phyloP scores from a whole-genome alignment of 768 basidiomycete species.

The Fomitopsis serialis region DNA sequence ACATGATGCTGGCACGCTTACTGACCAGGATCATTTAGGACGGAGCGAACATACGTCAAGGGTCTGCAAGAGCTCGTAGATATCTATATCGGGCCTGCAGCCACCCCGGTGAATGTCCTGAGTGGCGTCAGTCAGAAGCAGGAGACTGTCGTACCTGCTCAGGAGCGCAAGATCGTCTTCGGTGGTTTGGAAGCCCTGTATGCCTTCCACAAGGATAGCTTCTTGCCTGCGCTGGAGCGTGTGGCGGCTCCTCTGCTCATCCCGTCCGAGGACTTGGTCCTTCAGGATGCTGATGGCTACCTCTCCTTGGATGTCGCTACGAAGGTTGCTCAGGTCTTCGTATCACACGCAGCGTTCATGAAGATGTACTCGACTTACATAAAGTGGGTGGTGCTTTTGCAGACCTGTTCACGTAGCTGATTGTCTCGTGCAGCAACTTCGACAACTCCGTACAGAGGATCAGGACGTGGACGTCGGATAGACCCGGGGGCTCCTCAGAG shows the following conservation, averaged over 20 bases:
- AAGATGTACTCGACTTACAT: slow-evolving; percentile 98
- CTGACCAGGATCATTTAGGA: slow-evolving; percentile 43
- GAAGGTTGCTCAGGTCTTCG: slow-evolving; percentile 82
- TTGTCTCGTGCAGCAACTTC: slow-evolving; percentile 62
- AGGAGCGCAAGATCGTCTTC: slow-evolving; percentile 90
- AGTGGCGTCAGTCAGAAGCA: slow-evolving; percentile 66
- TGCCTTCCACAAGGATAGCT: slow-evolving; percentile 89
- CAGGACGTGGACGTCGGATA: slow-evolving; percentile 76
- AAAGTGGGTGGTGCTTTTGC: slow-evolving; percentile 55
- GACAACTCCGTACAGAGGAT: slow-evolving; percentile 88
- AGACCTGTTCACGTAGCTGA: slow-evolving; percentile 7
- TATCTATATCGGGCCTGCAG: slow-evolving; percentile 89
- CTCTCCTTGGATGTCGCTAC: slow-evolving; percentile 71
- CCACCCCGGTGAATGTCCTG: slow-evolving; percentile 61
- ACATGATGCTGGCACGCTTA: background rate
- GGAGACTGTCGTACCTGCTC: slow-evolving; percentile 79
- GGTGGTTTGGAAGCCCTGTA: slow-evolving; percentile 84
- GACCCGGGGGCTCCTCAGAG: slow-evolving; percentile 36
- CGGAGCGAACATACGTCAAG: slow-evolving; percentile 92
- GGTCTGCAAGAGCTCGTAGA: slow-evolving; percentile 92
- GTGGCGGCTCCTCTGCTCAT: slow-evolving; percentile 69
- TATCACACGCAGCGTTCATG: slow-evolving; percentile 96
- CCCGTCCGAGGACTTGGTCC: slow-evolving; percentile 35
- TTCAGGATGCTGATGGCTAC: slow-evolving; percentile 65
- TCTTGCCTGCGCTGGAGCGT: slow-evolving; percentile 83